Evolutionary conservation across 2,329 filamentous ascomycete genomes (phyloP).

Genomic region (Apiospora hydei): DNA sequence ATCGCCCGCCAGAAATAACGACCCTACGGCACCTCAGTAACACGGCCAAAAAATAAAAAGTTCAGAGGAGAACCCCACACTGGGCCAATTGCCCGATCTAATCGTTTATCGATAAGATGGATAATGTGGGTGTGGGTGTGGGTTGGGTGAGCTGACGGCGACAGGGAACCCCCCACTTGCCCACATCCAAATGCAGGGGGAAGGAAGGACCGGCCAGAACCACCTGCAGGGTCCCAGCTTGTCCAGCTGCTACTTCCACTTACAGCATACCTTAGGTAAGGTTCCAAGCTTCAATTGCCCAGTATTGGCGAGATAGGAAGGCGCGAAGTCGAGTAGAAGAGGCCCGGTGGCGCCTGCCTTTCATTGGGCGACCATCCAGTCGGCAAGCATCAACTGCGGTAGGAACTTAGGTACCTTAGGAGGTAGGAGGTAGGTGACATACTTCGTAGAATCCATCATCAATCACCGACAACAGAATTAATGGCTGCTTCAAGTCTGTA

Average conservation of each 20-base stretch:
- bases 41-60: constrained; percentile 1
- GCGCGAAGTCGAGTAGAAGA: neutral
- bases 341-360: neutral
- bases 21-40: neutral
- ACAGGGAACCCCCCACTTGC: neutral
- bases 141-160: neutral
- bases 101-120: constrained; percentile 7
- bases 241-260: neutral
- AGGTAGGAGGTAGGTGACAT: too few species aligned
- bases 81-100: constrained; percentile 7
- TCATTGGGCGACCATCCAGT: too few species aligned
- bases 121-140: too few species aligned
- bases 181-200: neutral
- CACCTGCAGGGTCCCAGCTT: neutral
- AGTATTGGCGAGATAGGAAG: neutral
- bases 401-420: too few species aligned
- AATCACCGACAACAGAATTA: too few species aligned
- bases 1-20: neutral
- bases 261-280: neutral
- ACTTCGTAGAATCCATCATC: too few species aligned
- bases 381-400: too few species aligned
- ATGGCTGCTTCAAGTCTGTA: too few species aligned
- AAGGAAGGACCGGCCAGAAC: neutral
- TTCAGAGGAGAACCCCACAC: constrained; percentile 14
- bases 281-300: neutral